These are phyloP conservation scores for Bipolaris zeicola DNA, from an alignment of 2,329 filamentous ascomycete genomes.

Conservation along the genomic window DNA sequence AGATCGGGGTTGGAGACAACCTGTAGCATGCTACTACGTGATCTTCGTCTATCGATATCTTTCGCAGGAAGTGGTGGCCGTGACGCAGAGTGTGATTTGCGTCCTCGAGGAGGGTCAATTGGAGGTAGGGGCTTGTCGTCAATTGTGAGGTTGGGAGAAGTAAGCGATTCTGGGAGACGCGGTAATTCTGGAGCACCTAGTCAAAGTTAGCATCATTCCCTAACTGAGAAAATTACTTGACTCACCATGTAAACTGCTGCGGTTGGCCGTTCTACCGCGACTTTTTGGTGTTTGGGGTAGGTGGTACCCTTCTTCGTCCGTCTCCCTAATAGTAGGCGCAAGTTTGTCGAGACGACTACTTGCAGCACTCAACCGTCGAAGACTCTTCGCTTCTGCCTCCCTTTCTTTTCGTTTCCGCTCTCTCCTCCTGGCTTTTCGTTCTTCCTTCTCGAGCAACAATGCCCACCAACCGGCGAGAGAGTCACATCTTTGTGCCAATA, in stretches of 20 bases:
- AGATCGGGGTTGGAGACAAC: constrained; percentile 76
- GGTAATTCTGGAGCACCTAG: constrained; percentile 70
- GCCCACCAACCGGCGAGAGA: constrained; percentile 95
- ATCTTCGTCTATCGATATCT: constrained; percentile 69
- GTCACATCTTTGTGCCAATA: constrained; percentile 87
- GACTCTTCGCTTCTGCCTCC: constrained; percentile 78
- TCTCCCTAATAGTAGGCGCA: constrained; percentile 75
- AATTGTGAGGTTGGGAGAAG: constrained; percentile 48
- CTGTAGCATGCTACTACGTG: constrained; percentile 83
- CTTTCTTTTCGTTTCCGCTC: constrained; percentile 85
- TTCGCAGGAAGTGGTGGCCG: constrained; percentile 85
- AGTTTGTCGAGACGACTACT: constrained; percentile 85
- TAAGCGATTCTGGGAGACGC: constrained; percentile 68
- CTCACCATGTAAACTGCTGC: constrained; percentile 60
- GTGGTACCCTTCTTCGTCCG: constrained; percentile 73
- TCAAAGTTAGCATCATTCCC: constrained; percentile 48
- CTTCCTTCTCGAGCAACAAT: constrained; percentile 89
- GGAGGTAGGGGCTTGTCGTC: constrained; percentile 65
- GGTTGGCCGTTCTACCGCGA: constrained; percentile 77
- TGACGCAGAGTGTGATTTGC: constrained; percentile 78
- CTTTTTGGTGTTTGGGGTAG: constrained; percentile 65
- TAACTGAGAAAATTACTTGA: constrained; percentile 2
- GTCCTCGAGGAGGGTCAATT: constrained; percentile 77
- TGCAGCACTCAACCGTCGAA: constrained; percentile 83
- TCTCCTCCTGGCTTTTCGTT: constrained; percentile 78